Evolutionary conservation across 495 filamentous ascomycete genomes (phyloP).

Genomic region (Tuber brumale): DNA sequence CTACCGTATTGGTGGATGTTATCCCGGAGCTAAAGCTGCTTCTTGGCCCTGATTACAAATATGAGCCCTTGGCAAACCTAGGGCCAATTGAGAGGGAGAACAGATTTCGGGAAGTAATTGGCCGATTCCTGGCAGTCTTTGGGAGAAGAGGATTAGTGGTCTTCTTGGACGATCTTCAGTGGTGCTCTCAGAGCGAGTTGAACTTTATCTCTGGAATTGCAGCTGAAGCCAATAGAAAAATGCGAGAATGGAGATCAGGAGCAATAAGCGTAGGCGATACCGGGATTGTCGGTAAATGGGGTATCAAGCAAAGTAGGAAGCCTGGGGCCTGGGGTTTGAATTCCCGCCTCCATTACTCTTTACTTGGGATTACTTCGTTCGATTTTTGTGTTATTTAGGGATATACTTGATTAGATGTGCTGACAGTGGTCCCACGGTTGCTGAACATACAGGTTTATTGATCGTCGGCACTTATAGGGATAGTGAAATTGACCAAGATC

Average conservation of each 20-base stretch:
- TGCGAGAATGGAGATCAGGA: slow-evolving; percentile 37
- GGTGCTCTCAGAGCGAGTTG: slow-evolving; percentile 39
- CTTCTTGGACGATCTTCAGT: slow-evolving; percentile 41
- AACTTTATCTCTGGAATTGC: slow-evolving; percentile 40
- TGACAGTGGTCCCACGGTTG: slow-evolving; percentile 17
- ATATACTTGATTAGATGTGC: slow-evolving; percentile 10
- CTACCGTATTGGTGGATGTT: slow-evolving; percentile 38
- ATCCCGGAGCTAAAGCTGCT: slow-evolving; percentile 40
- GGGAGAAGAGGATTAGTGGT: slow-evolving; percentile 39
- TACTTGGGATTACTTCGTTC: slow-evolving; percentile 10
- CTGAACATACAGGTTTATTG: slow-evolving; percentile 31
- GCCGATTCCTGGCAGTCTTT: slow-evolving; percentile 38
- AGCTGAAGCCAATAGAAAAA: slow-evolving; percentile 38
- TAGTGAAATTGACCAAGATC: slow-evolving; percentile 37
- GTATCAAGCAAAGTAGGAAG: slow-evolving; percentile 21
- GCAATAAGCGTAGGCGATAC: slow-evolving; percentile 13
- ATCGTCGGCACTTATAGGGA: slow-evolving; percentile 42
- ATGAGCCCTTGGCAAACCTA: slow-evolving; percentile 38
- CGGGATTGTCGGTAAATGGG: slow-evolving; percentile 23
- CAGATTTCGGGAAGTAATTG: slow-evolving; percentile 39
- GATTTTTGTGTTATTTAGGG: slow-evolving; percentile 12
- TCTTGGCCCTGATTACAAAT: slow-evolving; percentile 36
- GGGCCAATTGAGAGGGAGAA: slow-evolving; percentile 40
- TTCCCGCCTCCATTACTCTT: background rate
- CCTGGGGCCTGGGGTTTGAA: slow-evolving; percentile 34